These are phyloP conservation scores for Saksenaea oblongispora DNA, from an alignment of 371 early-diverging fungal genomes.

Conservation along the genomic window DNA sequence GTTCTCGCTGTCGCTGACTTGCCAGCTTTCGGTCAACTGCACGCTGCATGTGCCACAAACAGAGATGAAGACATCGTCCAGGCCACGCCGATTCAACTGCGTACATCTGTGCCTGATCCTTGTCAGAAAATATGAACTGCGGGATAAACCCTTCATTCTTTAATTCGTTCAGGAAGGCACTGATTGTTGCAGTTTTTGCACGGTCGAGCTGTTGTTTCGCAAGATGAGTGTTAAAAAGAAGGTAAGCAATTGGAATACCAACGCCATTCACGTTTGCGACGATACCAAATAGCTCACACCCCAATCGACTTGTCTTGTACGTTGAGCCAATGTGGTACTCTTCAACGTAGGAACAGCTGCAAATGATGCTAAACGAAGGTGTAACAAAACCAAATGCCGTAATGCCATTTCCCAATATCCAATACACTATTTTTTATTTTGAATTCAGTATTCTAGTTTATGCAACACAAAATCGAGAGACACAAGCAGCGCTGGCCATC, in stretches of 20 bases:
- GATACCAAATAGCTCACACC: background rate
- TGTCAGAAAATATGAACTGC: background rate
- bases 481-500: no score
- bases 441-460: no score
- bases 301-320: slow-evolving; percentile 2
- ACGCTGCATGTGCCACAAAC: background rate
- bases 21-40: background rate
- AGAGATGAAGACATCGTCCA: background rate
- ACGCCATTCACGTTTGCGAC: slow-evolving; percentile 4
- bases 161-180: background rate
- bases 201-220: background rate
- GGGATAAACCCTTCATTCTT: background rate
- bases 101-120: slow-evolving; percentile 5
- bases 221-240: background rate
- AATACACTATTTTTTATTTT: no score
- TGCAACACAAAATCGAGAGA: no score
- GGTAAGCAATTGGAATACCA: slow-evolving; percentile 1
- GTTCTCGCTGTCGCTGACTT: background rate
- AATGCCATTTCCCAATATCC: background rate
- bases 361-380: background rate
- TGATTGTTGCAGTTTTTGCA: background rate
- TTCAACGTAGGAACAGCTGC: background rate
- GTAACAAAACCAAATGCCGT: slow-evolving; percentile 4
- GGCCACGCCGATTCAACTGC: background rate
- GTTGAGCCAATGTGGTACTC: slow-evolving; percentile 7